Conservation (phyloP, 192 early-diverging fungal species). For the Gaertneriomyces sp. region DNA sequence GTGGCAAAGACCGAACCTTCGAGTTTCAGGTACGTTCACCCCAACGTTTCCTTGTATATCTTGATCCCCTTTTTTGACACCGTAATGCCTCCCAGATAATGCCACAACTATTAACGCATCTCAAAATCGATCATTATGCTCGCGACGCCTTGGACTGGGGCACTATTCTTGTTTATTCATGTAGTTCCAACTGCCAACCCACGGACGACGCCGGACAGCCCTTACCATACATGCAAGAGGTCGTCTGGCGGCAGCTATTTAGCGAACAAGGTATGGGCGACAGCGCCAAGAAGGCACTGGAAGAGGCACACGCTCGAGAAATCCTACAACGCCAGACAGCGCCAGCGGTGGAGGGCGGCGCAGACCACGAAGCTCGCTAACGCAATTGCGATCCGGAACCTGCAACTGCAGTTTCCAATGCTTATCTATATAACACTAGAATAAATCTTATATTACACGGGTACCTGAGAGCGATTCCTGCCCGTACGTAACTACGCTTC, state of each 20-base stretch:
- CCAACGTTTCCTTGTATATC: conserved; percentile 2
- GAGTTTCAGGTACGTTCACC: conserved; percentile 75
- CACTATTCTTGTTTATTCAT: conserved; percentile 81
- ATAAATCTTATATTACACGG: too few species aligned
- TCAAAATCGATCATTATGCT: conserved; percentile 68
- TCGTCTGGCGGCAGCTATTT: conserved; percentile 77
- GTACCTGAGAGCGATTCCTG: too few species aligned
- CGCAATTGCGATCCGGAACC: too few species aligned
- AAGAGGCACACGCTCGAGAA: background rate
- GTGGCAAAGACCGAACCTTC: conserved; percentile 70
- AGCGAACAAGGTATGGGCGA: conserved; percentile 72
- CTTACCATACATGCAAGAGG: conserved; percentile 59
- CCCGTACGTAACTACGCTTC: too few species aligned
- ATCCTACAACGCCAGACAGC: too few species aligned
- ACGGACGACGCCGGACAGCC: conserved; percentile 30
- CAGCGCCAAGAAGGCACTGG: conserved; percentile 23
- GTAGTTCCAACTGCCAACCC: conserved; percentile 72
- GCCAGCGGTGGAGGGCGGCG: too few species aligned
- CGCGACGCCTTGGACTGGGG: conserved; percentile 85
- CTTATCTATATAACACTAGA: too few species aligned
- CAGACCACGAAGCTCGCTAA: too few species aligned
- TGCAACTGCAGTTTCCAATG: too few species aligned
- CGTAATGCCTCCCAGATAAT: conserved; percentile 52
- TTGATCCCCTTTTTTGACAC: background rate
- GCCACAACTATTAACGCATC: conserved; percentile 80